Percentiles rank a stretch among this genome's conserved stretches.
Conservation (phyloP, 371 early-diverging fungal species). For the Synchytrium microbalum region DNA sequence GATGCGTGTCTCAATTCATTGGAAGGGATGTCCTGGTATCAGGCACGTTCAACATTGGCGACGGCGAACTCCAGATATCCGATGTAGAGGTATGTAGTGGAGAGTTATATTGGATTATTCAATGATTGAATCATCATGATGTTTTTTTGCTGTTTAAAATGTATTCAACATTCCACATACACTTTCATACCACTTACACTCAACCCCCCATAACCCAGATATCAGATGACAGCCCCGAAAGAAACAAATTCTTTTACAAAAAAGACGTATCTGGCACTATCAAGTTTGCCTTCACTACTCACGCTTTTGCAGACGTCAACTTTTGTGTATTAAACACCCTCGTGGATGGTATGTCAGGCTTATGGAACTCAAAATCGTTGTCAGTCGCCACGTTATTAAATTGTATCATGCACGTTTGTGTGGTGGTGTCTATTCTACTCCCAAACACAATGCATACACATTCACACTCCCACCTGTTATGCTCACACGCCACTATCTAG, state of each 20-base stretch:
- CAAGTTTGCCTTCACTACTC: slow-evolving; percentile 60
- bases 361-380: slow-evolving; percentile 3
- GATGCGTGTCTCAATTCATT: slow-evolving; percentile 70
- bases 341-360: slow-evolving; percentile 44
- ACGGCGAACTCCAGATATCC: slow-evolving; percentile 54
- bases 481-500: slow-evolving; percentile 48
- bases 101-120: too few species aligned
- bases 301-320: slow-evolving; percentile 69
- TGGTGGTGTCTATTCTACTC: too few species aligned
- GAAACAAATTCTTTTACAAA: slow-evolving; percentile 12
- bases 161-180: too few species aligned
- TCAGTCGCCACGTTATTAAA: too few species aligned
- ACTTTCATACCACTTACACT: background rate
- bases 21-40: slow-evolving; percentile 62
- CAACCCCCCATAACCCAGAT: slow-evolving; percentile 8
- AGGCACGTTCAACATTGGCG: slow-evolving; percentile 55
- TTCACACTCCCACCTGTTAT: background rate
- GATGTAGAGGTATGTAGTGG: slow-evolving; percentile 54
- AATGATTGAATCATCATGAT: too few species aligned
- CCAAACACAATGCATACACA: too few species aligned
- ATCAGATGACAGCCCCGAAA: slow-evolving; percentile 15
- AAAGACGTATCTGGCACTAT: slow-evolving; percentile 23
- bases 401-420: too few species aligned
- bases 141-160: too few species aligned
- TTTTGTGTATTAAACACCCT: slow-evolving; percentile 81